Conservation (phyloP, 345 rosid species). For the Eucalyptus sideroxylon region DNA sequence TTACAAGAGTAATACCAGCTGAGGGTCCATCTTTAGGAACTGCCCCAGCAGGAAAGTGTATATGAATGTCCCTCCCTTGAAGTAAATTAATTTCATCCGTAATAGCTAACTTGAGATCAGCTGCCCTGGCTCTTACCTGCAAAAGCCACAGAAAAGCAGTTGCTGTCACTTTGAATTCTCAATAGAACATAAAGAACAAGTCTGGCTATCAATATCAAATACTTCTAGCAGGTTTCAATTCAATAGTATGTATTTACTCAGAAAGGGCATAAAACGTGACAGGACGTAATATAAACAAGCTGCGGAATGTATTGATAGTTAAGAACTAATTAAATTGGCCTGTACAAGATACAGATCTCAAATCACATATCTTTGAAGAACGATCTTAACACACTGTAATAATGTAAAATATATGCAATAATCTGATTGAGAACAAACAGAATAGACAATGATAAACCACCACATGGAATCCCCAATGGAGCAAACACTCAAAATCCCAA, state of each 20-base stretch:
- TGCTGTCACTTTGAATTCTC: neutral
- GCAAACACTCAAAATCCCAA: neutral
- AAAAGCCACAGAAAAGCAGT: neutral
- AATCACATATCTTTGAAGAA: neutral
- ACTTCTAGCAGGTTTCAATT: neutral
- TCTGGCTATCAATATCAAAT: neutral
- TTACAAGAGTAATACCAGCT: constrained; percentile 95
- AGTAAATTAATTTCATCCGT: constrained; percentile 58
- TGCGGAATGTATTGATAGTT: neutral
- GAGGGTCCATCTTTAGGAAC: constrained; percentile 99
- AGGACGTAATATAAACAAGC: neutral
- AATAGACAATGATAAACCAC: neutral
- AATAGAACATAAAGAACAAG: neutral
- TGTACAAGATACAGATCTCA: neutral
- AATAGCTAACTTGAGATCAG: constrained; percentile 61
- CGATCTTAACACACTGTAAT: neutral
- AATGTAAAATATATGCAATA: neutral
- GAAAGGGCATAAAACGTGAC: neutral
- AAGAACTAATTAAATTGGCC: neutral
- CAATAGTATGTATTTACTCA: neutral
- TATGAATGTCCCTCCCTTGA: constrained; percentile 84
- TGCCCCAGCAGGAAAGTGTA: constrained; percentile 99
- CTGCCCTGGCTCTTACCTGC: constrained; percentile 90
- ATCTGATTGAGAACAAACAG: neutral
- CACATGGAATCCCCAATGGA: neutral